Base-by-base conservation (phyloP, 2,329 filamentous ascomycete genomes). In the Dactylellina leptospora region DNA sequence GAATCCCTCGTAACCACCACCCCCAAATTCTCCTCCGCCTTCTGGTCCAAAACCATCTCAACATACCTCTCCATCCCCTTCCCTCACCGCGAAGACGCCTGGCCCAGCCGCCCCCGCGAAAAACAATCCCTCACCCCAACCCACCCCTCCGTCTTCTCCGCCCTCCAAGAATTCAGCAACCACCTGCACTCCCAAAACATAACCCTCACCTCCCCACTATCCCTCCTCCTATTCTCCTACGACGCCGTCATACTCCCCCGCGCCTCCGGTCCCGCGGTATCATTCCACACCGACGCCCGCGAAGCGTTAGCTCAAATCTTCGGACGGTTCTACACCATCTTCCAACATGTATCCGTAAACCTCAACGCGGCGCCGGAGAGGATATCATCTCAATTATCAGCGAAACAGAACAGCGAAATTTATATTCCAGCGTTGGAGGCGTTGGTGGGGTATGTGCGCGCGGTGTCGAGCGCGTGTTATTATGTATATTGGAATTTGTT, bases 91-190 rank as follows among this genome's bases (percentile, higher is more conserved):
- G 45, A 61, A 20, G 45, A 50, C 30, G 23, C 44, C 10, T 42
- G 28, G 25, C 4, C 20, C 38, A 9, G 13, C 36, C 36, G 59
- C 4, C 48, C 59, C 16, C 23, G 28, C 11, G 59, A 54, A 47
- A 27, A 20, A 30, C 25, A 23, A 38, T 3, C 16, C 6, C 13
- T 55, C 16, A 38, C 16, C 20, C 20, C 38, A 20, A 8, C 6
- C 18, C 25, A 28, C 28, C 13, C 47, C 1, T 51, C 44, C 28
- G 25, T 55, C 2, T 63, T 45, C 16, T 4, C 36, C 18, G 47
- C 38, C 3, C 48, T 63, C 9, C 48, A 63, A 55, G 48, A 63
- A 16, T 47, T 63, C 10, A 54, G 47, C 47, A 53, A 54, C 13
- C 40, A 54, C 25, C 16, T 55, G 11, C 11, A 18, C 13, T 13